phyloP scores from a whole-genome alignment of 768 basidiomycete species.

The Kwoniella botswanensis region DNA sequence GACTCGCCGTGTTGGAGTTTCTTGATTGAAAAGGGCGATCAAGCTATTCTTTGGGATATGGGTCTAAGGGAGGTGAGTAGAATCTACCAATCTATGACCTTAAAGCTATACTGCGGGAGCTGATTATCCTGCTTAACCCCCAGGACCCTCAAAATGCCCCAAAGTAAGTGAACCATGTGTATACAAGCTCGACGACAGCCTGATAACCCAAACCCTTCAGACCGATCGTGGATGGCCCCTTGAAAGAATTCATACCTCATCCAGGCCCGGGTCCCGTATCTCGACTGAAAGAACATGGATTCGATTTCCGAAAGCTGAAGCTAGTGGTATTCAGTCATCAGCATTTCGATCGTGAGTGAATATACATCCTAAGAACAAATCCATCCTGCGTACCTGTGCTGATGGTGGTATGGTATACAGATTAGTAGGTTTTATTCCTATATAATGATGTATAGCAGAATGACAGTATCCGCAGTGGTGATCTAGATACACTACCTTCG shows the following conservation, averaged over 20 bases:
- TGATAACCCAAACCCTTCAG: neutral
- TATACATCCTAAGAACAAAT: no score
- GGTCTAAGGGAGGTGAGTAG: conserved; percentile 24
- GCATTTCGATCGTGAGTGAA: conserved; percentile 38
- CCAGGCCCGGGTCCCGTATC: conserved; percentile 31
- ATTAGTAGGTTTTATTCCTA: neutral
- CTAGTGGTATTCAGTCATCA: conserved; percentile 35
- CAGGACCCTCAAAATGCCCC: conserved; percentile 32
- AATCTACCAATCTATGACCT: neutral
- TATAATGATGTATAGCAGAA: neutral
- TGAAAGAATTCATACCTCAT: conserved; percentile 23
- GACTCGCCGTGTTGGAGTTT: conserved; percentile 32
- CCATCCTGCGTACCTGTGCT: neutral
- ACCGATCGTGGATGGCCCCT: conserved; percentile 19
- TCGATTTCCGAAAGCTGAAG: conserved; percentile 26
- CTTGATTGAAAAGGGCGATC: conserved; percentile 32
- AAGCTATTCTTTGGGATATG: conserved; percentile 35
- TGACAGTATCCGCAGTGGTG: conserved; percentile 11
- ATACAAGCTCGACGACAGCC: neutral
- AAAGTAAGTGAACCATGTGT: conserved; percentile 27
- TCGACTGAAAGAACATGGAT: conserved; percentile 18
- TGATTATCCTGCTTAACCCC: neutral
- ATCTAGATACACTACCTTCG: conserved; percentile 33
- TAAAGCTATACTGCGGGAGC: no score
- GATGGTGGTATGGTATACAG: neutral